Conservation (phyloP, 257 asterid species). For the Solanum ossicruentum region DNA sequence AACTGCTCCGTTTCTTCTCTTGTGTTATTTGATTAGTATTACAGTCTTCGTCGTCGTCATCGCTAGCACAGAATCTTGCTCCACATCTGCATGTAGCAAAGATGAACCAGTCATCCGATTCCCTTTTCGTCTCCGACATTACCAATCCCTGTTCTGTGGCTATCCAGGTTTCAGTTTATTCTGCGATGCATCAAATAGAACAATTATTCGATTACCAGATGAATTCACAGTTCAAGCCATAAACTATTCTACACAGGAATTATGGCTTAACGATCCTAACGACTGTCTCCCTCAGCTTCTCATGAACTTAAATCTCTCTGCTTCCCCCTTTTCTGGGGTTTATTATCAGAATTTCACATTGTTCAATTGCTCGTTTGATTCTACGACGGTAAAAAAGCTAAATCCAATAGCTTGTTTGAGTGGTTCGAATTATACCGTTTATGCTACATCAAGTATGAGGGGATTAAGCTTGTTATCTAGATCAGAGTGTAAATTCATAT, state of each 20-base stretch:
- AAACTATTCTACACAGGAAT: constrained; percentile 26
- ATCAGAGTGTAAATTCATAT: constrained; percentile 15
- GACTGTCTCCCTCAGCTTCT: constrained; percentile 46
- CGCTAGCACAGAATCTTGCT: constrained; percentile 17
- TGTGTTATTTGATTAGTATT: background rate
- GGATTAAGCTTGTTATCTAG: constrained; percentile 4
- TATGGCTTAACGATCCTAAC: constrained; percentile 44
- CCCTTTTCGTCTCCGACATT: constrained; percentile 31
- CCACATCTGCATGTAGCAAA: constrained; percentile 10
- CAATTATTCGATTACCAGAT: constrained; percentile 22
- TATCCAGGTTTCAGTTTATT: constrained; percentile 39
- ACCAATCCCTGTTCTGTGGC: constrained; percentile 34
- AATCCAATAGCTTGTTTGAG: constrained; percentile 40
- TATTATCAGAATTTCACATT: constrained; percentile 22
- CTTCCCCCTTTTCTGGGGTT: constrained; percentile 30
- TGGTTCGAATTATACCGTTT: constrained; percentile 18
- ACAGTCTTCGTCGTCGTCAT: background rate
- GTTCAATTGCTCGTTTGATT: constrained; percentile 33
- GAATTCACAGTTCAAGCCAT: constrained; percentile 22
- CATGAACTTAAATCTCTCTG: constrained; percentile 30
- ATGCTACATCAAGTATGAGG: constrained; percentile 29
- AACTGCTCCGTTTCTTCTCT: constrained; percentile 4
- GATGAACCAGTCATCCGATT: constrained; percentile 34
- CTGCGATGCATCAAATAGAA: constrained; percentile 23
- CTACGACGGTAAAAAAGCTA: background rate